These are phyloP conservation scores for Boechera stricta DNA, from an alignment of 345 rosid genomes.

Conservation along the genomic window DNA sequence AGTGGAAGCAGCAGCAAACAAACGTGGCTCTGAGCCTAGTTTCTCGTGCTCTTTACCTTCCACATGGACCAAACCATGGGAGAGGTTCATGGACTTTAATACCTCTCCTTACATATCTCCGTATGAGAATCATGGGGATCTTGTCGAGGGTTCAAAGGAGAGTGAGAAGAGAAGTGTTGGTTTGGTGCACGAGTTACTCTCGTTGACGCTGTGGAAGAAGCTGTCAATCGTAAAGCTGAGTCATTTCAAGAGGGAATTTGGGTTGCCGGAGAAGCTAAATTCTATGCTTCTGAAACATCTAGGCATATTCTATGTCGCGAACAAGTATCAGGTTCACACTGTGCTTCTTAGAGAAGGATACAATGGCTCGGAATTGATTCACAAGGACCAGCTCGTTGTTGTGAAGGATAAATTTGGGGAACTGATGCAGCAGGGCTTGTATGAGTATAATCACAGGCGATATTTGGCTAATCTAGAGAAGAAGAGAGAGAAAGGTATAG, in stretches of 20 bases:
- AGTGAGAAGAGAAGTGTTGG: slow-evolving; percentile 80
- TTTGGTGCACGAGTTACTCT: slow-evolving; percentile 79
- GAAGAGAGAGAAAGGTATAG: slow-evolving; percentile 62
- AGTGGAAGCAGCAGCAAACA: slow-evolving; percentile 63
- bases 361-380: slow-evolving; percentile 69
- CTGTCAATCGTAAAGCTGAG: slow-evolving; percentile 73
- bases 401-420: slow-evolving; percentile 91
- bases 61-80: slow-evolving; percentile 76
- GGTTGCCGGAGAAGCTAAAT: slow-evolving; percentile 75
- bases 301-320: slow-evolving; percentile 81
- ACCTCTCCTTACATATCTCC: slow-evolving; percentile 79
- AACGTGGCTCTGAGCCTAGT: slow-evolving; percentile 60
- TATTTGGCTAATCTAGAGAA: slow-evolving; percentile 65
- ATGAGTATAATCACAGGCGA: slow-evolving; percentile 70
- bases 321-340: slow-evolving; percentile 84
- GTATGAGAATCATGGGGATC: slow-evolving; percentile 50
- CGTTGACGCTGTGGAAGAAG: slow-evolving; percentile 86
- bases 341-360: slow-evolving; percentile 86
- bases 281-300: slow-evolving; percentile 79
- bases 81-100: slow-evolving; percentile 77
- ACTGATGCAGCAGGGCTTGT: slow-evolving; percentile 87
- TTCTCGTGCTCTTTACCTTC: slow-evolving; percentile 73
- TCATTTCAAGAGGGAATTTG: slow-evolving; percentile 87
- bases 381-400: slow-evolving; percentile 75
- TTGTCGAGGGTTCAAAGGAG: slow-evolving; percentile 66